Base-by-base conservation (phyloP, 1,284 basidiomycete species). In the Fomes fomentarius region DNA sequence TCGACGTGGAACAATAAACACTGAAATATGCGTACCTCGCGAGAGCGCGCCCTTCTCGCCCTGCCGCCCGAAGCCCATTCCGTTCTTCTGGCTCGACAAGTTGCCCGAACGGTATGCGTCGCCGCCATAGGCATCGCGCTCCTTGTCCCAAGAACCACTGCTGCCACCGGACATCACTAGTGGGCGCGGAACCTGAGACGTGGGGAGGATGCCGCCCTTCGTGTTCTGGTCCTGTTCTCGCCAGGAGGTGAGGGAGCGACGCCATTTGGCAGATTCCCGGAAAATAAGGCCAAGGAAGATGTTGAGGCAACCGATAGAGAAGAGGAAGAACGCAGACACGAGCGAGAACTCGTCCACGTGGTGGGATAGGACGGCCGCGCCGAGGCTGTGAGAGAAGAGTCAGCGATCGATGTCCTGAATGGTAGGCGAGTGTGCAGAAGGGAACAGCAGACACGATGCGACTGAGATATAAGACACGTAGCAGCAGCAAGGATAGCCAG, bases 261-360 rank as follows among this genome's bases (percentile, higher is more conserved):
- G 84, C 44, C 73, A 65, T 66, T 88, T 89, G 52, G 77, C 81
- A 1, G 69, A 73, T 62, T 83, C 80, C 55, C 85, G 82, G 79
- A 89, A 90, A 65, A 89, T 78, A 64, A 91, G 80, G 22, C 89
- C 93, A 43, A 87, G 77, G 55, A 94, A 70, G 58, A 93, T 85
- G 77, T 96, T 94, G 64, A 91, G 68, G 68, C 90, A 90, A 1
- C 91, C 93, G 49, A 95, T 68, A 43, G 92, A 78, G 74, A 96
- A 95, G 62, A 96, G 79, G 71, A 95, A 82, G 82, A 94, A 85
- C 12, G 87, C 90, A 1, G 91, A 80, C 62, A 94, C 91, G 66
- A 94, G 89, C 21, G 92, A 87, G 74, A 96, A 94, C 63, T 85
- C 85, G 64, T 89, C 84, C 57, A 91, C 88, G 71, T 87, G 89